These are phyloP conservation scores for Plasmodium vivax DNA, from an alignment of 169 alveolate species.

Conservation along the genomic window DNA sequence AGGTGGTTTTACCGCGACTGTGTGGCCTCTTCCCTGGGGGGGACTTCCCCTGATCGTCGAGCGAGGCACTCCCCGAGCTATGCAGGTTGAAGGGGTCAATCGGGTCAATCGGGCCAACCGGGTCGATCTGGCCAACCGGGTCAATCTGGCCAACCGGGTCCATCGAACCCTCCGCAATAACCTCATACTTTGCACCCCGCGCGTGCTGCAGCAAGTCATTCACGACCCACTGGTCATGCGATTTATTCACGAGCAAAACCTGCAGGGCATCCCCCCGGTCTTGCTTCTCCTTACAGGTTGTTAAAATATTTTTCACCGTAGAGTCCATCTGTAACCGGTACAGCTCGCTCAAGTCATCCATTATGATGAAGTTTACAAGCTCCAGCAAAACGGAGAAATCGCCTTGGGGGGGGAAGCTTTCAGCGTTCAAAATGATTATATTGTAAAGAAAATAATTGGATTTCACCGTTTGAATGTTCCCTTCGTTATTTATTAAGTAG, in stretches of 20 bases:
- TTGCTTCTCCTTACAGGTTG: constrained; percentile 39
- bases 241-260: constrained; percentile 32
- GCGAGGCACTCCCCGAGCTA: not conserved
- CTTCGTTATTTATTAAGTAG: constrained; percentile 37
- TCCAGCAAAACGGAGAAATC: constrained; percentile 46
- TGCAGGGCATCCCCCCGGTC: not conserved
- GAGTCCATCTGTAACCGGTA: constrained; percentile 22
- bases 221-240: constrained; percentile 33
- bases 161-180: not conserved
- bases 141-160: not conserved
- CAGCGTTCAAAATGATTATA: constrained; percentile 37
- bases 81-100: not conserved
- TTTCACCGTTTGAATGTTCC: constrained; percentile 3
- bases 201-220: constrained; percentile 37
- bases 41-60: not conserved
- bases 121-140: not conserved
- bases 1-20: not conserved
- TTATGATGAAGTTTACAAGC: constrained; percentile 11
- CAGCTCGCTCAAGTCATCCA: constrained; percentile 64
- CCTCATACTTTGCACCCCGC: constrained; percentile 24
- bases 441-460: constrained; percentile 42
- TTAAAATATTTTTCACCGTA: constrained; percentile 29
- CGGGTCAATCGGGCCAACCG: not conserved
- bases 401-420: not conserved
- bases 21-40: not conserved